phyloP scores from a whole-genome alignment of 257 asterid species.

The Linaria vulgaris region DNA sequence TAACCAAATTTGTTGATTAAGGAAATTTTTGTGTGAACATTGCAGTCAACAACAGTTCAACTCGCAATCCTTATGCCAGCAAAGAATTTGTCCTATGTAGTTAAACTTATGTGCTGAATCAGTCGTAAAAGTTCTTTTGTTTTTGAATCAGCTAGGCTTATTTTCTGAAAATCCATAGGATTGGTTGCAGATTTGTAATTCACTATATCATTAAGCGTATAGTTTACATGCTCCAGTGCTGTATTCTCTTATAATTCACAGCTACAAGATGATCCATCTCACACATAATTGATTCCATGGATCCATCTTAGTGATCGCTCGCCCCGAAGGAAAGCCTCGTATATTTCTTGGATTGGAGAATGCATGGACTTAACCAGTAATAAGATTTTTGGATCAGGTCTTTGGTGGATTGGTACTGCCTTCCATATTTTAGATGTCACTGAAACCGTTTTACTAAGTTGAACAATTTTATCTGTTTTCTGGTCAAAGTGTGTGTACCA shows the following conservation, averaged over 20 bases:
- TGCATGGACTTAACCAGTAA: background rate
- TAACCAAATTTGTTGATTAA: no score
- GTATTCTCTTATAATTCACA: no score
- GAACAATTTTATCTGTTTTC: no score
- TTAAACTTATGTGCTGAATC: no score
- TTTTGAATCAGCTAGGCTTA: no score
- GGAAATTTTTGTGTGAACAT: no score
- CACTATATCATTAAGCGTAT: background rate
- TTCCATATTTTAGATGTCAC: background rate
- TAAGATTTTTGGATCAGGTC: background rate
- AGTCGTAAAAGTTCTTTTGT: conserved; percentile 7
- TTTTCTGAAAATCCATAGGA: no score
- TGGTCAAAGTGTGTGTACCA: background rate
- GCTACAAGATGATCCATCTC: no score
- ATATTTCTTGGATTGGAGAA: background rate
- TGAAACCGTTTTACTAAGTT: background rate
- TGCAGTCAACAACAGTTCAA: no score
- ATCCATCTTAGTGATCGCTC: background rate
- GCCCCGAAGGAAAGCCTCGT: background rate
- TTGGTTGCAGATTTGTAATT: background rate
- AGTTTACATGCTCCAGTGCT: background rate
- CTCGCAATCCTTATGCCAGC: no score
- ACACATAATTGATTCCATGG: background rate
- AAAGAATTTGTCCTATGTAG: no score
- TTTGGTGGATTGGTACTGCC: background rate